Base-by-base conservation (phyloP, 1,139 yeast species). In the Blastobotrys raffinosifermentans region DNA sequence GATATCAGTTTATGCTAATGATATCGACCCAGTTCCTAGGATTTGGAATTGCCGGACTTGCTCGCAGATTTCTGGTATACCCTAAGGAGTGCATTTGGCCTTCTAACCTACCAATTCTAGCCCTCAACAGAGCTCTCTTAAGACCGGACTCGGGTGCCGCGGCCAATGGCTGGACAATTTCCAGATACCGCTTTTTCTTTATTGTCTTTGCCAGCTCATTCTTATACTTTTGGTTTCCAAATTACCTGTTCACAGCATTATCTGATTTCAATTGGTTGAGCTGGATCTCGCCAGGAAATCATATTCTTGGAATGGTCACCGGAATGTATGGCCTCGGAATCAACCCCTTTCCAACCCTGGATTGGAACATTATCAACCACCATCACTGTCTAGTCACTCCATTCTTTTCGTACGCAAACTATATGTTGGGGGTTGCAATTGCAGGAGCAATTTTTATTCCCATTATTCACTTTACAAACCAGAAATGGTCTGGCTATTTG, bases 301-400 rank as follows among this genome's bases (percentile, higher is more conserved):
- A 72, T 46, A 68, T 70, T 41, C 57, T 79, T 35, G 80, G 77
- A 4, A 61, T 64, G 7, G 61, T 79, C 32, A 73, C 80, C 2
- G 85, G 86, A 2, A 60, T 75, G 31, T 69, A 75, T 2, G 85
- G 86, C n/a, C 53, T 75, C n/a, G 80, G 80, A 2, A 46, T 75
- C 29, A 73, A 75, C 48, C 81, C 80, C 10, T 48, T 69, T 37
- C 55, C 76, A 1, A 72, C 31, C 32, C 69, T 73, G 46, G 78
- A 69, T 48, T 72, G 75, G 73, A 70, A 67, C 47, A 48, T 67
- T 60, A 50, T 67, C 11, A 43, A 39, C 16, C 42, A 40, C 38
- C 23, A 44, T 48, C 65, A 46, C 32, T 38, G 49, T 32, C 40
- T 57, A 40, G 46, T 72, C 39, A 45, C 60, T 8, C 45, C 61